These are phyloP conservation scores for Skeletonema potamos DNA, from an alignment of 108 stramenopile genomes.

Conservation along the genomic window DNA sequence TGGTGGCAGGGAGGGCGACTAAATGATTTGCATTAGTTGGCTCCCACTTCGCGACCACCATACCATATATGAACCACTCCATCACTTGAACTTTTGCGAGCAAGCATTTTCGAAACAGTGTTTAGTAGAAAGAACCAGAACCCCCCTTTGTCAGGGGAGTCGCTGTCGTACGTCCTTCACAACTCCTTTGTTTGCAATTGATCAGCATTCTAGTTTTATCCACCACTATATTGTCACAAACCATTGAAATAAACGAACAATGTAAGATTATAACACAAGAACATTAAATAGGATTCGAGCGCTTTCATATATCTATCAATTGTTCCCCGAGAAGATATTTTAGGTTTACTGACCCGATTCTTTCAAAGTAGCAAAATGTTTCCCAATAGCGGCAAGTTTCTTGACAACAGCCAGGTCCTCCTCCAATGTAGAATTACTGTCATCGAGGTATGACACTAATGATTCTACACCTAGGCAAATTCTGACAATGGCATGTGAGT, in stretches of 20 bases:
- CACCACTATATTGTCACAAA: neutral
- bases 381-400: constrained; percentile 59
- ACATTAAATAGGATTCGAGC: neutral
- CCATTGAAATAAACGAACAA: neutral
- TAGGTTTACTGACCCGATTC: neutral
- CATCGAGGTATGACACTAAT: constrained; percentile 49
- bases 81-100: neutral
- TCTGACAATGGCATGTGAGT: constrained; percentile 63
- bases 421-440: constrained; percentile 30
- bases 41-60: neutral
- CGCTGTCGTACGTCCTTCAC: neutral
- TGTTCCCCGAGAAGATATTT: neutral
- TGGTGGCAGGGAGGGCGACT: constrained; percentile 19
- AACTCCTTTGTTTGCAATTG: neutral
- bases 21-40: neutral
- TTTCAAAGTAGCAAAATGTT: constrained; percentile 30
- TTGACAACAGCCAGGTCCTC: constrained; percentile 48
- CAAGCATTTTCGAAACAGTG: neutral
- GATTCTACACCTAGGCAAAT: constrained; percentile 71
- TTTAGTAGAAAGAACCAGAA: neutral
- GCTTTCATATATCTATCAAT: neutral
- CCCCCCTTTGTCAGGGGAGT: neutral
- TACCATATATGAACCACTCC: neutral
- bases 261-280: neutral
- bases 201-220: no score